Conservation (phyloP, 306 rosid species). For the Albizia julibrissin region DNA sequence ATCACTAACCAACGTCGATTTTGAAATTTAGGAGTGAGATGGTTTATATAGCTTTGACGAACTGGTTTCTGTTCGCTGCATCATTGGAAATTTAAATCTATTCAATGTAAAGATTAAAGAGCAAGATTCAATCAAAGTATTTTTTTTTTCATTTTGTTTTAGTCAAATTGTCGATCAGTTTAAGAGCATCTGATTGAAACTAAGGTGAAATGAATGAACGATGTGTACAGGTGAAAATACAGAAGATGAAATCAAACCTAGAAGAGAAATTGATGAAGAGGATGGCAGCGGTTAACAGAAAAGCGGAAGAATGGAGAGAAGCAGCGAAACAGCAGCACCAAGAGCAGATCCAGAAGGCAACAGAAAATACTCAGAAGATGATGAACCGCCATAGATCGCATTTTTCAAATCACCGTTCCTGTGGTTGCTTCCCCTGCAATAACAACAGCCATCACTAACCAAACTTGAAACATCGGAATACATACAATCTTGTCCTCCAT, state of each 20-base stretch:
- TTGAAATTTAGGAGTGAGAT: no score
- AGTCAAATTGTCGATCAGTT: background rate
- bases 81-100: constrained; percentile 5
- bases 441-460: constrained; percentile 39
- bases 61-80: constrained; percentile 27
- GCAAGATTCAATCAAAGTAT: background rate
- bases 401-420: constrained; percentile 58
- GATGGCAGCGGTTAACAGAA: constrained; percentile 76
- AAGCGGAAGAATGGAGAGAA: constrained; percentile 86
- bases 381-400: constrained; percentile 46
- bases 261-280: constrained; percentile 97
- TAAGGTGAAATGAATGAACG: background rate
- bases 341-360: constrained; percentile 67
- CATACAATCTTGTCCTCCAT: background rate
- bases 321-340: constrained; percentile 71
- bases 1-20: no score
- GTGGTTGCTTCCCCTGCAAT: constrained; percentile 90
- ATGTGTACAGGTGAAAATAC: constrained; percentile 70
- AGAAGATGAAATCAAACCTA: constrained; percentile 88
- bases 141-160: no score
- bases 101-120: background rate
- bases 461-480: background rate
- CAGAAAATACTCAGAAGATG: constrained; percentile 62
- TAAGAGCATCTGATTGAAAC: constrained; percentile 17
- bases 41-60: no score